Conservation (phyloP, 2,329 filamentous ascomycete genomes). For the Rosellinia necatrix region DNA sequence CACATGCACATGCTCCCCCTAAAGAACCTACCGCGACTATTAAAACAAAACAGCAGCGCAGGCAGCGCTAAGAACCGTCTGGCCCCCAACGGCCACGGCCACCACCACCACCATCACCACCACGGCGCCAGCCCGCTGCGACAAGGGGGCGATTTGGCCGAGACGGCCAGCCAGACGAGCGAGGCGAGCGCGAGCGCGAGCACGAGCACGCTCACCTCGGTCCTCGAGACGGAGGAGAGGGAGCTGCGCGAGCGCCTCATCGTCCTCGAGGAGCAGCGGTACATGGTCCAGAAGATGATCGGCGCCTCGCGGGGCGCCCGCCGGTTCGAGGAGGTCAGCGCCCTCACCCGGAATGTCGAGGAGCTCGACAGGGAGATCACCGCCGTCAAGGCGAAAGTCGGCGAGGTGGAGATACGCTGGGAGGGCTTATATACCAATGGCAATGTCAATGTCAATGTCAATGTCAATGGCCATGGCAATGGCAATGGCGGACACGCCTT, state of each 20-base stretch:
- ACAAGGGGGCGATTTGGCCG: constrained; percentile 50
- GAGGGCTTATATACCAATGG: constrained; percentile 54
- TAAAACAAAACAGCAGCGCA: constrained; percentile 55
- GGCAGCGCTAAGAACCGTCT: constrained; percentile 42
- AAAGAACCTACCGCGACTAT: constrained; percentile 71
- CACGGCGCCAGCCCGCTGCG: constrained; percentile 48
- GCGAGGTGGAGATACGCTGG: constrained; percentile 66
- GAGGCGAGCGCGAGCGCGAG: constrained; percentile 47
- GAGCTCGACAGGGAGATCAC: constrained; percentile 82
- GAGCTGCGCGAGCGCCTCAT: constrained; percentile 78
- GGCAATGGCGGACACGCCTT: too few relatives aligned
- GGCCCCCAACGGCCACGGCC: constrained; percentile 43
- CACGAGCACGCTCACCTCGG: constrained; percentile 52
- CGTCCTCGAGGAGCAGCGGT: constrained; percentile 88
- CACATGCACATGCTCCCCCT: constrained; percentile 90
- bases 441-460: too few relatives aligned
- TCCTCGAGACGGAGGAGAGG: constrained; percentile 81
- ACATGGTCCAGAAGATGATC: constrained; percentile 87
- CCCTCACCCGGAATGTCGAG: constrained; percentile 77
- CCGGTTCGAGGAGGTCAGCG: constrained; percentile 85
- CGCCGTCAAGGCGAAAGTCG: constrained; percentile 66
- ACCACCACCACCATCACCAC: too few relatives aligned
- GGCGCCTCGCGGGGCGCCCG: constrained; percentile 73
- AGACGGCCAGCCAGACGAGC: constrained; percentile 55
- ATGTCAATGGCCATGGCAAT: too few relatives aligned